A percentile compares a stretch with the other conserved stretches of the same genome.
Evolutionary conservation across 352 stramenopile genomes (phyloP).

Genomic region (Thalassiosira hispida): DNA sequence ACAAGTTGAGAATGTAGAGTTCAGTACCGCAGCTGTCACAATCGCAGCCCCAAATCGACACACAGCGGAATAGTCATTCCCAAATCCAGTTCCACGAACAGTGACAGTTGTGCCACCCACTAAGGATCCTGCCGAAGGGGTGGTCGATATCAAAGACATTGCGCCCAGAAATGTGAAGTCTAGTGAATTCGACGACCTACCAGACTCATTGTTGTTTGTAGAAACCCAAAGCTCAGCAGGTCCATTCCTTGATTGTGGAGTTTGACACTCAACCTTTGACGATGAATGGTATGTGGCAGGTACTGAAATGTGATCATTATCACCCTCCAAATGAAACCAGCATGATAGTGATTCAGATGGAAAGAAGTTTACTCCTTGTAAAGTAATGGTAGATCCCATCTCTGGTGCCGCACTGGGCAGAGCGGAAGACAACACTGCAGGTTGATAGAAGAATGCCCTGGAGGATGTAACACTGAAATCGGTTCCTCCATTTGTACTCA

Average conservation of each 20-base stretch:
- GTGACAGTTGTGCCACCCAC: conserved; percentile 23
- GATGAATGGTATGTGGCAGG: conserved; percentile 25
- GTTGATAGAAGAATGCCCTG: conserved; percentile 27
- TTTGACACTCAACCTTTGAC: conserved; percentile 20
- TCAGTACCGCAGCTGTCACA: conserved; percentile 15
- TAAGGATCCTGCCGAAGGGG: conserved; percentile 5
- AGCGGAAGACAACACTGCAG: conserved; percentile 14
- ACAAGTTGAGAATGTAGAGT: conserved; percentile 16
- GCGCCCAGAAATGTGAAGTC: conserved; percentile 26
- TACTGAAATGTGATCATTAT: conserved; percentile 5
- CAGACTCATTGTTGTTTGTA: conserved; percentile 14
- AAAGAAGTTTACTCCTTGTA: conserved; percentile 32
- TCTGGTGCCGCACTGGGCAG: conserved; percentile 16
- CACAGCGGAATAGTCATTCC: neutral
- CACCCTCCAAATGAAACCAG: conserved; percentile 24
- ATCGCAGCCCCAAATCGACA: conserved; percentile 37
- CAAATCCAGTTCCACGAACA: conserved; percentile 23
- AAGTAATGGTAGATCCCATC: conserved; percentile 21
- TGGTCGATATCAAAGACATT: conserved; percentile 20
- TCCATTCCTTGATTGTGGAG: conserved; percentile 23
- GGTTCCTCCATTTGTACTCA: conserved; percentile 40
- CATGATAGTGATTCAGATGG: conserved; percentile 15
- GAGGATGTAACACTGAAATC: conserved; percentile 33
- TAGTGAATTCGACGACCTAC: conserved; percentile 27
- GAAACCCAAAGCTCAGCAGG: conserved; percentile 22